Evolutionary conservation across 306 rosid genomes (phyloP).

Genomic region (Leucaena leucocephala): DNA sequence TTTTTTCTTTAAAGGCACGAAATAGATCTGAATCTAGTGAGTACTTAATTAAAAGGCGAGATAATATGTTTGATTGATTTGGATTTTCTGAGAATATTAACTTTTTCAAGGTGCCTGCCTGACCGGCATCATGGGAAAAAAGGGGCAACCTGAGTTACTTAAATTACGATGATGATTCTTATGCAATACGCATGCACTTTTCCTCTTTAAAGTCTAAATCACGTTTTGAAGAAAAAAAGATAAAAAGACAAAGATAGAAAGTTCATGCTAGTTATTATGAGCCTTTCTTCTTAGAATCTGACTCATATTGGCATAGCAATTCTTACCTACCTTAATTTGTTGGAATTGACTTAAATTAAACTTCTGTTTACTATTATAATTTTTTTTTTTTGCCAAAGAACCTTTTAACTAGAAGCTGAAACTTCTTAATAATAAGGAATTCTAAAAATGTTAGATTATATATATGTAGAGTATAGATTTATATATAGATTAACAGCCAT

Average conservation of each 20-base stretch:
- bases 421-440: background rate
- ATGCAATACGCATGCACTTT: background rate
- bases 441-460: background rate
- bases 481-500: no score
- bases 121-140: no score
- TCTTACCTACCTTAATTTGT: background rate
- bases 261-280: background rate
- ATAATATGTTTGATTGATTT: background rate
- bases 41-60: background rate
- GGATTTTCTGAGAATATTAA: background rate
- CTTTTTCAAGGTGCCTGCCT: background rate
- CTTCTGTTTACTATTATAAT: background rate
- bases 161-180: no score
- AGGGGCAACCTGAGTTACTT: background rate
- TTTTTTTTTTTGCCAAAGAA: background rate
- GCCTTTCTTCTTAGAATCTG: background rate
- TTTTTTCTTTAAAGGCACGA: constrained; percentile 11
- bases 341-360: background rate
- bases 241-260: background rate
- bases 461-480: background rate
- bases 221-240: background rate
- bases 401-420: background rate
- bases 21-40: background rate
- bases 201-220: background rate
- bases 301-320: background rate